These are phyloP conservation scores for Yarrowia alimentaria DNA, from an alignment of 805 yeast species.

Conservation along the genomic window DNA sequence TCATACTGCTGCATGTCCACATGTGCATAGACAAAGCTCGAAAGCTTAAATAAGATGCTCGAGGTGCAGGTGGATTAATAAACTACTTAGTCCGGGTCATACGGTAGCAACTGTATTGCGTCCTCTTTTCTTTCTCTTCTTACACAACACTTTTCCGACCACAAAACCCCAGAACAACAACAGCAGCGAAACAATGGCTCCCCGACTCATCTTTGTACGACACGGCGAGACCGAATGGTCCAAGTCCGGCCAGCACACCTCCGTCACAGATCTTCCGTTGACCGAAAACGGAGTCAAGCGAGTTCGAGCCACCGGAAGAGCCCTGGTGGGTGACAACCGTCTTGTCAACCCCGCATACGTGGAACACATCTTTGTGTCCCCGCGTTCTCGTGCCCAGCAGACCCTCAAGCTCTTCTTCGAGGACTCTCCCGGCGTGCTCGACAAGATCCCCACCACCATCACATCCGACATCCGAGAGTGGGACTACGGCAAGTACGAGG, in stretches of 20 bases:
- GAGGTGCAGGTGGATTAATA: too few species aligned
- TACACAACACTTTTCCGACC: too few species aligned
- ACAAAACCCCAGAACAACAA: not conserved
- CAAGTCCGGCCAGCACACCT: constrained; percentile 86
- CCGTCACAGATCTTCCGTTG: constrained; percentile 75
- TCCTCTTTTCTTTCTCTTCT: not conserved
- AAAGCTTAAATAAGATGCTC: too few species aligned
- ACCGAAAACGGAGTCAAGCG: constrained; percentile 76
- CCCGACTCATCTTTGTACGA: constrained; percentile 43
- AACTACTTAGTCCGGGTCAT: too few species aligned
- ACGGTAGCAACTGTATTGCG: too few species aligned
- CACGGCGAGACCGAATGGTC: constrained; percentile 91
- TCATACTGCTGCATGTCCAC: too few species aligned
- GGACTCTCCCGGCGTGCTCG: constrained; percentile 41
- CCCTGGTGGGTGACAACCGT: constrained; percentile 58
- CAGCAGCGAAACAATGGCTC: constrained; percentile 33
- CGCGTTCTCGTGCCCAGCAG: constrained; percentile 73
- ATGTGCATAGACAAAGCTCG: too few species aligned
- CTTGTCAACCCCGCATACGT: constrained; percentile 64
- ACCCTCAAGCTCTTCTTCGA: constrained; percentile 63
- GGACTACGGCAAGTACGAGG: constrained; percentile 97
- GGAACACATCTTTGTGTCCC: constrained; percentile 71
- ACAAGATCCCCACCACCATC: constrained; percentile 37
- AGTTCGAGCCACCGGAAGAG: constrained; percentile 69
- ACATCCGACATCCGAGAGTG: constrained; percentile 79